These are phyloP conservation scores for Metschnikowia drakensbergensis DNA, from an alignment of 805 yeast species.

Conservation along the genomic window DNA sequence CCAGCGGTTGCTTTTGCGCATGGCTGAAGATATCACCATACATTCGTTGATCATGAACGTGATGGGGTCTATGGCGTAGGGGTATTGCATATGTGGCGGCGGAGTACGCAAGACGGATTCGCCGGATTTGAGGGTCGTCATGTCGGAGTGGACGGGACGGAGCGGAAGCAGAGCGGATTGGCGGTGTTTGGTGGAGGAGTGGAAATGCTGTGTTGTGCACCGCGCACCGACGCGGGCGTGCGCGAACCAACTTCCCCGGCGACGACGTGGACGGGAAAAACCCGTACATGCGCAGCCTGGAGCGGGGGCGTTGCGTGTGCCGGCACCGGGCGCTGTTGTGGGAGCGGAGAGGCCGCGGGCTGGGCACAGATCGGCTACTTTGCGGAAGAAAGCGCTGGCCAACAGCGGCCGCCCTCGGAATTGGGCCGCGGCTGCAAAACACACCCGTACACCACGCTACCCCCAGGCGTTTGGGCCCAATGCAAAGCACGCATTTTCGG, in stretches of 20 bases:
- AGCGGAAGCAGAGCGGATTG: not conserved
- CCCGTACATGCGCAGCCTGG: no score
- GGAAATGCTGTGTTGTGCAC: constrained; percentile 6
- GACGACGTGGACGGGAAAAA: not conserved
- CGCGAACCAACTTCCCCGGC: not conserved
- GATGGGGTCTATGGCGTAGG: constrained; percentile 61
- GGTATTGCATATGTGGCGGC: not conserved
- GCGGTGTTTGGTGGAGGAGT: not conserved
- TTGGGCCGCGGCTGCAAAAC: constrained; percentile 1
- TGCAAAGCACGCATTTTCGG: not conserved
- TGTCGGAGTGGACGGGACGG: not conserved
- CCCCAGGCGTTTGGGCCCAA: not conserved
- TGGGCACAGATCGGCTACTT: no score
- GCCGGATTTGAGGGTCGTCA: not conserved
- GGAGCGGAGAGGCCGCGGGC: no score
- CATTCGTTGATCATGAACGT: constrained; percentile 88
- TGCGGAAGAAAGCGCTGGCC: no score
- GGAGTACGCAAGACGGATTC: not conserved
- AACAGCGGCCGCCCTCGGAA: not conserved
- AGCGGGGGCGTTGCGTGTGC: no score
- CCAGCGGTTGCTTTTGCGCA: constrained; percentile 70
- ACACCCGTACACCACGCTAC: constrained; percentile 1
- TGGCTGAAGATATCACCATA: constrained; percentile 77
- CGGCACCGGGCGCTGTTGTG: no score
- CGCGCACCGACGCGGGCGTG: constrained; percentile 4